These are phyloP conservation scores for Alternaria viburni DNA, from an alignment of 2,329 filamentous ascomycete species.

Conservation along the genomic window DNA sequence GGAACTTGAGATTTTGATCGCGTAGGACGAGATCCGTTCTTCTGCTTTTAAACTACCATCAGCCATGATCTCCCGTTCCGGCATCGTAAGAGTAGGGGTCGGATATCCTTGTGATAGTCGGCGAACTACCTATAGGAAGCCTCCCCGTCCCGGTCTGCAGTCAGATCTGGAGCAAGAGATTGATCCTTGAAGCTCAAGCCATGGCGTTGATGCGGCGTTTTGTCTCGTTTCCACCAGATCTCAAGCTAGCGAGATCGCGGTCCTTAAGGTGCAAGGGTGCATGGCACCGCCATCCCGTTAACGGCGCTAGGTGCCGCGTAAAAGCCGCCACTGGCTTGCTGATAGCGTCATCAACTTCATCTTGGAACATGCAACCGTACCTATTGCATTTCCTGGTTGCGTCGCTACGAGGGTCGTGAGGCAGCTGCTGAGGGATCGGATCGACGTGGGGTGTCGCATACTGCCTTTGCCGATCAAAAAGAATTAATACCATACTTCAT, in stretches of 20 bases:
- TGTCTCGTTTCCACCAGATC: neutral
- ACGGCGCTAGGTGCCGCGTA: neutral
- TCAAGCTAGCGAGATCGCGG: neutral
- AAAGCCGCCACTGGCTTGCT: neutral
- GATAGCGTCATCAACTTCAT: neutral
- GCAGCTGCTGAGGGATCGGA: neutral
- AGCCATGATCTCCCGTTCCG: neutral
- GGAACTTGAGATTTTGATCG: neutral
- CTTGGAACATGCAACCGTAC: neutral
- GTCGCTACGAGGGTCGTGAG: neutral
- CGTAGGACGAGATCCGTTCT: slow-evolving; percentile 5
- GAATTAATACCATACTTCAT: neutral
- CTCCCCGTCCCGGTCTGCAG: slow-evolving; percentile 3
- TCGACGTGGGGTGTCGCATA: neutral
- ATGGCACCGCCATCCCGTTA: neutral
- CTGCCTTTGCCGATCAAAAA: neutral
- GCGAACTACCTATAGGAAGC: neutral
- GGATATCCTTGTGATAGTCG: neutral
- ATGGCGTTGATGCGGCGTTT: neutral
- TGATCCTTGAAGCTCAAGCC: neutral
- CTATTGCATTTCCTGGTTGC: neutral
- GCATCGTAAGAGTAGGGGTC: neutral
- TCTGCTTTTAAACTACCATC: neutral
- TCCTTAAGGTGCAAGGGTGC: neutral
- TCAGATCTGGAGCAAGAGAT: neutral